These are phyloP conservation scores for Citrus mangshanensis DNA, from an alignment of 345 rosid species.

Conservation along the genomic window DNA sequence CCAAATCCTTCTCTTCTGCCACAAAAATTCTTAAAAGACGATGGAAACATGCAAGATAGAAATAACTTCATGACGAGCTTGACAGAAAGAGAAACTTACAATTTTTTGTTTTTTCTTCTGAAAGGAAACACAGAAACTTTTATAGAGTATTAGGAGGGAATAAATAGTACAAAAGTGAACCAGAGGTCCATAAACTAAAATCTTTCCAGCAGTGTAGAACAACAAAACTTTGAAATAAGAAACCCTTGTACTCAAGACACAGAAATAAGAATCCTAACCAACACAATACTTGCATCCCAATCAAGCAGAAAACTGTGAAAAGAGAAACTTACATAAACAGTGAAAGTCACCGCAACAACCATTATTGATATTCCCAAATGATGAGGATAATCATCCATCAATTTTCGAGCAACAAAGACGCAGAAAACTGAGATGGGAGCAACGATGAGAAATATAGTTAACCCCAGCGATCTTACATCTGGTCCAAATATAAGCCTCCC, in stretches of 20 bases:
- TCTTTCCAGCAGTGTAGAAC: no score
- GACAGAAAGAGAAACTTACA: constrained; percentile 42
- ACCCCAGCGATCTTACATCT: constrained; percentile 83
- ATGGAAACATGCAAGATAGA: not conserved
- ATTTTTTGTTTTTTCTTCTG: no score
- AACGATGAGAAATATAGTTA: constrained; percentile 81
- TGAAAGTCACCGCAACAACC: constrained; percentile 57
- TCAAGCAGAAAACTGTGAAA: not conserved
- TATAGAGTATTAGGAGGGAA: no score
- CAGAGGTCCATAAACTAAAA: no score
- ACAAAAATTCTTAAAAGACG: not conserved
- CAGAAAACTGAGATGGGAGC: constrained; percentile 80
- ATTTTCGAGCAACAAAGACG: constrained; percentile 77
- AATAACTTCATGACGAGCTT: not conserved
- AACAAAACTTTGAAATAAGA: no score
- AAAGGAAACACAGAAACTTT: no score
- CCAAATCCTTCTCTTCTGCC: not conserved
- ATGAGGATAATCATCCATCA: constrained; percentile 70
- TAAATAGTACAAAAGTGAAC: no score
- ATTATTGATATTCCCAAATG: constrained; percentile 71
- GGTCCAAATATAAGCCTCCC: constrained; percentile 99
- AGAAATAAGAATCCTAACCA: no score
- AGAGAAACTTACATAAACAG: constrained; percentile 58
- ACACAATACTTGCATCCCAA: no score
- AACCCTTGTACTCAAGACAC: no score